Conservation (phyloP, 306 rosid species). For the Pterocarpus macrocarpus region DNA sequence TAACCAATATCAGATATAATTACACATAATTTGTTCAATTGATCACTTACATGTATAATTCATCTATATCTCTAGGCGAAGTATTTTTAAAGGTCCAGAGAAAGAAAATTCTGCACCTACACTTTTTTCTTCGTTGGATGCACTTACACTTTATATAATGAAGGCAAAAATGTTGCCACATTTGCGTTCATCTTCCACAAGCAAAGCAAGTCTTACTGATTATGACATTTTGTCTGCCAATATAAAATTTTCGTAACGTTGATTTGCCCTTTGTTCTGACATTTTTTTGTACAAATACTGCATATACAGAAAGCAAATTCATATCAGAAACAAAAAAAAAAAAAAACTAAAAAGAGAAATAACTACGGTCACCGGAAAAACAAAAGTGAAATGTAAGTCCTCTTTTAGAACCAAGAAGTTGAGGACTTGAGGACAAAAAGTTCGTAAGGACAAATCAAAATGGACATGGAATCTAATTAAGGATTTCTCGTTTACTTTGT, state of each 20-base stretch:
- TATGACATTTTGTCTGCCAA: conserved; percentile 1
- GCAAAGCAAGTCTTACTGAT: conserved; percentile 21
- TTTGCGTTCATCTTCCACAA: not conserved
- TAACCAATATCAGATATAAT: not conserved
- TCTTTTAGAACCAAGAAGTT: not conserved
- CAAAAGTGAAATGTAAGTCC: not conserved
- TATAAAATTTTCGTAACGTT: not conserved
- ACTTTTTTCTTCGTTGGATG: not conserved
- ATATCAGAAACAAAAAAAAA: too few relatives aligned
- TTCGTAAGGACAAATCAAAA: not conserved
- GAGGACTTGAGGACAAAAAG: not conserved
- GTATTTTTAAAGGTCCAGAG: too few relatives aligned
- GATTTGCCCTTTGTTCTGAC: not conserved
- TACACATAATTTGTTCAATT: not conserved
- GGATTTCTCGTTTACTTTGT: conserved; percentile 24
- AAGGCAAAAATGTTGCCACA: not conserved
- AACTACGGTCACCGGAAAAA: not conserved
- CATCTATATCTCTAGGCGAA: not conserved
- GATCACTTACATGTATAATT: not conserved
- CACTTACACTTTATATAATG: not conserved
- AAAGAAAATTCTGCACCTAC: not conserved
- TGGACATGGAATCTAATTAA: conserved; percentile 15
- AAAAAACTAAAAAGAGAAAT: not conserved
- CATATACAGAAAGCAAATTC: not conserved
- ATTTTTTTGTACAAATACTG: not conserved